Conservation (phyloP, 78 protist genomes). For the Reticulomyxa filosa region DNA sequence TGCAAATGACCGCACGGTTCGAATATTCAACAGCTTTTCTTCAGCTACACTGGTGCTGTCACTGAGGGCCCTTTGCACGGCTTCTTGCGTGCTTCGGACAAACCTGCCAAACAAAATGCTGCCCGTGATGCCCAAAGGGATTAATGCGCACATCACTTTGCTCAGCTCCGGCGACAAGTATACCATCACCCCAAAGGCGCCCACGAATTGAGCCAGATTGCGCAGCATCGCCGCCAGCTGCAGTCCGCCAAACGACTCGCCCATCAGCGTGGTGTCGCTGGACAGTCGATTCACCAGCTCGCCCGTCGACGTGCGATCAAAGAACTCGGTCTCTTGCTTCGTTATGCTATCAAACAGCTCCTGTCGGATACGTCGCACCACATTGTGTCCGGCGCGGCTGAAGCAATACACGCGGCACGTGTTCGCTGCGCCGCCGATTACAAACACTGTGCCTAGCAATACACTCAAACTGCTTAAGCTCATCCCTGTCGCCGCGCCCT, state of each 20-base stretch:
- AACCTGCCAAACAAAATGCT: neutral
- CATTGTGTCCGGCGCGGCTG: neutral
- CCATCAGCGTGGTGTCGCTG: neutral
- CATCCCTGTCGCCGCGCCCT: too few relatives aligned
- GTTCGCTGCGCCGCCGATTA: neutral
- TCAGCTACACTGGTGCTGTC: neutral
- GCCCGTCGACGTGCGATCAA: neutral
- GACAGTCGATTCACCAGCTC: neutral
- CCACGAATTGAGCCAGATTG: neutral
- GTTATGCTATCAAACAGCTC: neutral
- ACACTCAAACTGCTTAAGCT: too few relatives aligned
- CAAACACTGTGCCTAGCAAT: too few relatives aligned
- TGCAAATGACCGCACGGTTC: neutral
- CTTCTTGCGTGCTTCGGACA: neutral
- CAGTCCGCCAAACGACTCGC: neutral
- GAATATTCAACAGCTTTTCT: neutral
- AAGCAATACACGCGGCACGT: neutral
- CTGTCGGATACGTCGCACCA: neutral
- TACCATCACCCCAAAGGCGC: neutral
- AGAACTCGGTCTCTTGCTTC: neutral
- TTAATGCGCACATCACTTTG: neutral
- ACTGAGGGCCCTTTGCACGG: neutral
- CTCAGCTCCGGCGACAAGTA: neutral
- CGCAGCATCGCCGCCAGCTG: neutral
- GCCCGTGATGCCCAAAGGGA: neutral